These are phyloP conservation scores for Dalbergia oliveri DNA, from an alignment of 306 rosid genomes.

Conservation along the genomic window DNA sequence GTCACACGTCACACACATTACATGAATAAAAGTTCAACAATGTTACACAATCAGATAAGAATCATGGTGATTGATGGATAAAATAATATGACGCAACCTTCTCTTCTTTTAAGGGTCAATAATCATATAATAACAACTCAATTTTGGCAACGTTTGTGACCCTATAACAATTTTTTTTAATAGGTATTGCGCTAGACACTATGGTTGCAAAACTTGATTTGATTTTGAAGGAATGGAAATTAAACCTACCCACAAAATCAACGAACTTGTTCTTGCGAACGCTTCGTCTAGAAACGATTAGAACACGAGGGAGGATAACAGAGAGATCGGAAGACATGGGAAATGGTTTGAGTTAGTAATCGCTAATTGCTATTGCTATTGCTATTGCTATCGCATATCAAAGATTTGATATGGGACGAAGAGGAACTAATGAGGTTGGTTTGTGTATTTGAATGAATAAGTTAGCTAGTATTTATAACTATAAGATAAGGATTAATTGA, in stretches of 20 bases:
- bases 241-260: slow-evolving; percentile 80
- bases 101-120: no score
- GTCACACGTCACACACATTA: neutral
- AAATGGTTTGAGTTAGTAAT: neutral
- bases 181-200: neutral
- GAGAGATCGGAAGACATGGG: slow-evolving; percentile 77
- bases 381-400: no score
- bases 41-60: no score
- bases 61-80: no score
- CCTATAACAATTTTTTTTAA: neutral
- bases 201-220: neutral
- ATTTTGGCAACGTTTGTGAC: no score
- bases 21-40: neutral
- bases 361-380: neutral
- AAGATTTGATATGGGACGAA: neutral
- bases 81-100: no score
- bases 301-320: slow-evolving; percentile 85
- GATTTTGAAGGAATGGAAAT: neutral
- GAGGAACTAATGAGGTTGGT: no score
- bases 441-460: no score
- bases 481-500: neutral
- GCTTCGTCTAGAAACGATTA: slow-evolving; percentile 91
- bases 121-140: no score
- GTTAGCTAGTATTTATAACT: no score
- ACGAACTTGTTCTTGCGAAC: slow-evolving; percentile 97